These are phyloP conservation scores for Aspergillus neoniger DNA, from an alignment of 2,329 filamentous ascomycete species.

Conservation along the genomic window DNA sequence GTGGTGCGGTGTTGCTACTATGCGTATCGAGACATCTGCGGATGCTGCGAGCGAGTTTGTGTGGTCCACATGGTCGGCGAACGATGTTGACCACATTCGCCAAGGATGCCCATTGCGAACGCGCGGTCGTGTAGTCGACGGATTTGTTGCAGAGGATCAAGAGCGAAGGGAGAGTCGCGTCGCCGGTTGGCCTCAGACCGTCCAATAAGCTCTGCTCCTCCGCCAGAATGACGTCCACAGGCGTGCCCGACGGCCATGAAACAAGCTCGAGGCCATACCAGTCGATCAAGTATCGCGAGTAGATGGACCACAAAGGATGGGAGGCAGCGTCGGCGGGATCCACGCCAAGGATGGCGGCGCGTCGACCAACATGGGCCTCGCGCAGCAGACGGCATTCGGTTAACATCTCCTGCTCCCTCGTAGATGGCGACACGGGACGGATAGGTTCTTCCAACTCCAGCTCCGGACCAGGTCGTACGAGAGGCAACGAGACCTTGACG, in stretches of 20 bases:
- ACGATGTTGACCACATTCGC: conserved; percentile 41
- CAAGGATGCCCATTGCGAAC: conserved; percentile 32
- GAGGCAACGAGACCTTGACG: conserved; percentile 52
- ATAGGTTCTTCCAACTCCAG: conserved; percentile 17
- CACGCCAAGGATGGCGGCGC: conserved; percentile 33
- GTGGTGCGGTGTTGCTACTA: conserved; percentile 9
- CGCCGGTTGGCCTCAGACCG: conserved; percentile 18
- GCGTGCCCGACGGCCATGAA: conserved; percentile 26
- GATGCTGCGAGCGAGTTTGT: conserved; percentile 44
- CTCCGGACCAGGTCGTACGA: conserved; percentile 35
- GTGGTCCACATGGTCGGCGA: conserved; percentile 43
- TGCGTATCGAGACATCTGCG: conserved; percentile 31
- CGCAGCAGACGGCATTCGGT: conserved; percentile 29
- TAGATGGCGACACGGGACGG: conserved; percentile 14
- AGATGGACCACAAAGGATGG: conserved; percentile 29
- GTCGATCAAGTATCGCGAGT: conserved; percentile 36
- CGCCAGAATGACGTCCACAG: conserved; percentile 40
- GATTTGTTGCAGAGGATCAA: conserved; percentile 42
- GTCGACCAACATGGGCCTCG: conserved; percentile 28
- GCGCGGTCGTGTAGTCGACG: conserved; percentile 35
- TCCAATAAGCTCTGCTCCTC: conserved; percentile 33
- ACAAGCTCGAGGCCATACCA: conserved; percentile 43
- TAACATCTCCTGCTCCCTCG: conserved; percentile 22
- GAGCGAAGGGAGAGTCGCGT: conserved; percentile 32
- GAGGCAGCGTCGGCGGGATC: conserved; percentile 21